Percentiles rank a stretch among this genome's conserved stretches.
phyloP scores from a whole-genome alignment of 306 rosid genomes.

The Medicago truncatula region DNA sequence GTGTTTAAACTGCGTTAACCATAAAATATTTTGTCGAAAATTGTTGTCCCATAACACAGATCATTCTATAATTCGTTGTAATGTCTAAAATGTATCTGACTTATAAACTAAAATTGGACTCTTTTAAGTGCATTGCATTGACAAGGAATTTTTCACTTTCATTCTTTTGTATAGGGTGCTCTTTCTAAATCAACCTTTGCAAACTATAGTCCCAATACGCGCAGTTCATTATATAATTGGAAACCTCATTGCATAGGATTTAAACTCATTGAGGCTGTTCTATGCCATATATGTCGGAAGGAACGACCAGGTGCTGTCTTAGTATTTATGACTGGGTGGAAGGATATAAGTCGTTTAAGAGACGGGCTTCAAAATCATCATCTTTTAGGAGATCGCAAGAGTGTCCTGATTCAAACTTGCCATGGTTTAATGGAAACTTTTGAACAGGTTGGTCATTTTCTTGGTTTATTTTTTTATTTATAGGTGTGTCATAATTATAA shows the following conservation, averaged over 20 bases:
- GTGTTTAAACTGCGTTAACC: too few relatives aligned
- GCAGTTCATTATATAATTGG: slow-evolving; percentile 88
- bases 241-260: slow-evolving; percentile 87
- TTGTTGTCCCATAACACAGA: too few relatives aligned
- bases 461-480: slow-evolving; percentile 9
- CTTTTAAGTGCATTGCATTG: slow-evolving; percentile 23
- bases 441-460: slow-evolving; percentile 75
- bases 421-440: slow-evolving; percentile 98
- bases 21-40: too few relatives aligned
- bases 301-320: slow-evolving; percentile 91
- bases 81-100: too few relatives aligned
- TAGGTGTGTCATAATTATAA: neutral
- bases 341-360: slow-evolving; percentile 90
- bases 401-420: slow-evolving; percentile 87
- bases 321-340: slow-evolving; percentile 99
- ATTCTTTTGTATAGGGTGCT: slow-evolving; percentile 70
- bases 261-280: slow-evolving; percentile 93
- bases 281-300: slow-evolving; percentile 95
- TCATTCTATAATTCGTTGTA: too few relatives aligned
- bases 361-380: slow-evolving; percentile 95
- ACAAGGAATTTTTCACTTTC: slow-evolving; percentile 36
- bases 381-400: slow-evolving; percentile 92
- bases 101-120: slow-evolving; percentile 17
- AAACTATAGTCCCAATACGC: slow-evolving; percentile 77
- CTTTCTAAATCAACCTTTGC: slow-evolving; percentile 81